Evolutionary conservation across 2,329 filamentous ascomycete genomes (phyloP), one percentile per base, ranked within the genome.

Genomic region (Arthroderma sp.): DNA sequence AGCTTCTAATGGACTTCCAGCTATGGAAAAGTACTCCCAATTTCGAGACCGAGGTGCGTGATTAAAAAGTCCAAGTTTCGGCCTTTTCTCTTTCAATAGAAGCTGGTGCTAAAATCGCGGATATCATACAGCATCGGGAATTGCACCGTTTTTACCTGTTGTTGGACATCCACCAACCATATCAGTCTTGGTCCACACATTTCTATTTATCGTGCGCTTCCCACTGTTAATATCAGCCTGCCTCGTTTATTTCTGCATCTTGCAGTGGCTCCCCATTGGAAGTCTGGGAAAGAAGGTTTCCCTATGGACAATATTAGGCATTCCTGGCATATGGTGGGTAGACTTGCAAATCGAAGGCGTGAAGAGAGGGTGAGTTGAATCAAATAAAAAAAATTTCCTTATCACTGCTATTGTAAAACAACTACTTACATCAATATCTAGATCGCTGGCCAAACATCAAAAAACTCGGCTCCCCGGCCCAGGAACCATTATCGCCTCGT

Each of bases 341-440:
- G 93, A 98, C 72, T 77, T 98, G n/a, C 91, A 96, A 71, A 88
- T 98, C 63, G 93, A 98, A 70, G 91, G 91, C 59, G 93, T 98
- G 56, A 91, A 88, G 73, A 88, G 90, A 74, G 93, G 93, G 74
- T 91, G 71, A 57, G 77, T 68, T 33, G 8, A 13, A 23, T 15
- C 13, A 25, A 23, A 15, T 13, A 1, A 8, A n/a, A n/a, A n/a
- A n/a, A n/a, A n/a, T n/a, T 8, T 23, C 9, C 33, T 37, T 35
- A 6, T n/a, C 21, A 39, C 52, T 19, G 6, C 8, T 9, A 19
- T 23, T 28, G 5, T 19, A 7, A 6, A 47, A 47, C 28, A 15
- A 38, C 44, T 31, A 4, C 19, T 51, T n/a, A 51, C 28, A 51
- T 13, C 5, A 31, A 54, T 52, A 19, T 58, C 37, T 60, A 81